phyloP scores from a whole-genome alignment of 495 filamentous ascomycete species.

The Penicillium flavigenum region DNA sequence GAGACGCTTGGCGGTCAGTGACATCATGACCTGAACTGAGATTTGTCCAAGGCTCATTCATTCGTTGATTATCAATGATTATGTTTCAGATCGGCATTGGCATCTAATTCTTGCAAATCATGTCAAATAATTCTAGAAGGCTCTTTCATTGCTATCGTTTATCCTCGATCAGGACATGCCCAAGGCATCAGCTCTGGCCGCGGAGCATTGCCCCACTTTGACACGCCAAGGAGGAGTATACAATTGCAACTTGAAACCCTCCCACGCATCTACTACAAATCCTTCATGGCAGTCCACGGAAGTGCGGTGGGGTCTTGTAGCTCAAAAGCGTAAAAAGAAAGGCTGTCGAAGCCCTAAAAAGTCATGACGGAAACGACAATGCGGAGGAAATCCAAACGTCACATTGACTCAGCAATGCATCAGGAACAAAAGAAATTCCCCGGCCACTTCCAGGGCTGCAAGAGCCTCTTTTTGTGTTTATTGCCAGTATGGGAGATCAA shows the following conservation, averaged over 20 bases:
- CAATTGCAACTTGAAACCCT: not conserved
- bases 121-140: not conserved
- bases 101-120: not conserved
- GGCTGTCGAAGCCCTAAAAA: not conserved
- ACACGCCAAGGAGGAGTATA: not conserved
- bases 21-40: slow-evolving; percentile 9
- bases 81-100: too few relatives aligned
- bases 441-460: not conserved
- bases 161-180: not conserved
- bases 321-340: not conserved
- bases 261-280: not conserved
- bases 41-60: too few relatives aligned
- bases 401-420: slow-evolving; percentile 6
- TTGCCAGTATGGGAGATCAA: not conserved
- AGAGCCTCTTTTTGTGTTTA: not conserved
- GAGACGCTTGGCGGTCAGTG: slow-evolving; percentile 4
- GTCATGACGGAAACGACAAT: slow-evolving; percentile 9
- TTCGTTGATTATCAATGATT: not conserved
- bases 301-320: not conserved
- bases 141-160: not conserved
- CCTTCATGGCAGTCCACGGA: not conserved
- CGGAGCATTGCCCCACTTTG: not conserved
- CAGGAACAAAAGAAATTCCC: not conserved
- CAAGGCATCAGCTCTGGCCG: not conserved
- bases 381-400: too few relatives aligned